A percentile compares a stretch with the other conserved stretches of the same genome.
These are phyloP conservation scores for Vigna angularis DNA, from an alignment of 306 rosid species.

Conservation along the genomic window DNA sequence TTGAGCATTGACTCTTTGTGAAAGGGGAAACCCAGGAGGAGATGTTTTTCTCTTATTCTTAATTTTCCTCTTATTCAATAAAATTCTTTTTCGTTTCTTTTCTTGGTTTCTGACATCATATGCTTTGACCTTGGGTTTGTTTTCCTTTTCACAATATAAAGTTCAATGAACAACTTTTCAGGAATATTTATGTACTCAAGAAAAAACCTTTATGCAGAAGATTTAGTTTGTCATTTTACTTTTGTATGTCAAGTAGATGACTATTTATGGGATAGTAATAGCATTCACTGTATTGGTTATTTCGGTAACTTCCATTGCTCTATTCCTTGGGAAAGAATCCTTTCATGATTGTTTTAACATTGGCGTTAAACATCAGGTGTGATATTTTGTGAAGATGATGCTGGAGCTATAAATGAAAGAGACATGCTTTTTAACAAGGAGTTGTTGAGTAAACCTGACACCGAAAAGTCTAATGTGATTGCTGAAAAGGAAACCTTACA, in stretches of 20 bases:
- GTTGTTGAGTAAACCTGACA: constrained; percentile 46
- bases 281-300: not conserved
- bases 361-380: constrained; percentile 50
- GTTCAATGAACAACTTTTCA: not conserved
- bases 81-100: too few relatives aligned
- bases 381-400: constrained; percentile 63
- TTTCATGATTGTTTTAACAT: constrained; percentile 39
- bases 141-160: not conserved
- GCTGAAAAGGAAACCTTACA: constrained; percentile 45
- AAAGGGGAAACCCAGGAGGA: too few relatives aligned
- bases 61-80: too few relatives aligned
- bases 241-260: not conserved
- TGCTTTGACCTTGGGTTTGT: not conserved
- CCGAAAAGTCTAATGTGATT: constrained; percentile 44
- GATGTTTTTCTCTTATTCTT: too few relatives aligned
- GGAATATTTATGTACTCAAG: not conserved
- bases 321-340: constrained; percentile 20
- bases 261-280: constrained; percentile 1
- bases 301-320: not conserved
- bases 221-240: constrained; percentile 8
- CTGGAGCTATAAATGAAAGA: constrained; percentile 50
- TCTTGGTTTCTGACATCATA: not conserved
- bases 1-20: too few relatives aligned
- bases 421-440: constrained; percentile 37
- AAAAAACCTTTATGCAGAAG: not conserved